Evolutionary conservation across 176 grass and related monocot species (phyloP).

Genomic region (Carex myosuroides): DNA sequence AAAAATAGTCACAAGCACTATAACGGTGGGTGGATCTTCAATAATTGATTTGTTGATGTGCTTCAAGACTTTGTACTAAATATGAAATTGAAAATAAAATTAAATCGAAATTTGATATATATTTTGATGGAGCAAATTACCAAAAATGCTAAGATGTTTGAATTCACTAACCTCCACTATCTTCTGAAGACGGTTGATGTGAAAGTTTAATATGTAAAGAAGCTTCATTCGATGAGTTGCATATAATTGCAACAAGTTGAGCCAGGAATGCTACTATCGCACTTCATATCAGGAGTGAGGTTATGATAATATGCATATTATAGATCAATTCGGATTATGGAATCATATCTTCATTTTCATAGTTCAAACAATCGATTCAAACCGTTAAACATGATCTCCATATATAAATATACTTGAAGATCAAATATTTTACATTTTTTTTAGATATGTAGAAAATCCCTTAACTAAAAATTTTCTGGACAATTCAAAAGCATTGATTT

Average conservation of each 20-base stretch:
- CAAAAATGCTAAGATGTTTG: slow-evolving; percentile 10
- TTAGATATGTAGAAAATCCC: too few relatives aligned
- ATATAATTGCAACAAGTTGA: neutral
- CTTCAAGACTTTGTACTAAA: slow-evolving; percentile 24
- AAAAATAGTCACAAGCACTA: slow-evolving; percentile 71
- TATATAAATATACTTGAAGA: too few relatives aligned
- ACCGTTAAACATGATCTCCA: too few relatives aligned
- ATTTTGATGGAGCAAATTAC: slow-evolving; percentile 2
- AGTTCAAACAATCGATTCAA: too few relatives aligned
- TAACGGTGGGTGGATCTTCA: slow-evolving; percentile 32
- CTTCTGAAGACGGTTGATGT: slow-evolving; percentile 21
- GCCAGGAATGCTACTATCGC: neutral
- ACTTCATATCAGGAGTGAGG: too few relatives aligned
- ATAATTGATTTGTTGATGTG: slow-evolving; percentile 45
- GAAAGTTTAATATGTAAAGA: neutral
- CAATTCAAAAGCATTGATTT: too few relatives aligned
- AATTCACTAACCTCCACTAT: slow-evolving; percentile 13
- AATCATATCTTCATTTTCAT: too few relatives aligned
- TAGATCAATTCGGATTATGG: too few relatives aligned
- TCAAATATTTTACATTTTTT: too few relatives aligned
- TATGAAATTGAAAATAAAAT: neutral
- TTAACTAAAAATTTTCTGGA: too few relatives aligned
- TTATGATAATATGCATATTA: too few relatives aligned
- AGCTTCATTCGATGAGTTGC: slow-evolving; percentile 14
- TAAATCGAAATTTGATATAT: slow-evolving; percentile 9